Evolutionary conservation across 176 grass and related monocot genomes (phyloP).

Genomic region (Oryza glumipatula): DNA sequence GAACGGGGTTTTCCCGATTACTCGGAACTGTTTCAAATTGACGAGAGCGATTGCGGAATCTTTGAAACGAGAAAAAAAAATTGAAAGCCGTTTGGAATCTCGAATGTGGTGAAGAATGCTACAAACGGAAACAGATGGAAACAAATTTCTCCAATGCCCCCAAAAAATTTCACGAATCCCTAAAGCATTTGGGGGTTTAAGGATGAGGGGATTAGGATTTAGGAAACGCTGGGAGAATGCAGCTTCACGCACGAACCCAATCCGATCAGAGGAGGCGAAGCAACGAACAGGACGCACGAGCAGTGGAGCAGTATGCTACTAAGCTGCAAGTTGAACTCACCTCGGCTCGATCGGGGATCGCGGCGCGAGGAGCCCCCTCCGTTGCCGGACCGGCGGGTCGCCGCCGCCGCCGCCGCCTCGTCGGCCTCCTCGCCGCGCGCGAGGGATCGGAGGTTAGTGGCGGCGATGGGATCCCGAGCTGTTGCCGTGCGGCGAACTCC

Average conservation of each 20-base stretch:
- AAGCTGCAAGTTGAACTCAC: background rate
- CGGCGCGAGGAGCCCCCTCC: background rate
- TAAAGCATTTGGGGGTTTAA: background rate
- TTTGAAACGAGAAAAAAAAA: background rate
- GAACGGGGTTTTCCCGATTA: background rate
- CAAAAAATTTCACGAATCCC: background rate
- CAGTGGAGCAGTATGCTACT: background rate
- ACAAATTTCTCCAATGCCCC: background rate
- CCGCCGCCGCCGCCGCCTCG: background rate
- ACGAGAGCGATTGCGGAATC: background rate
- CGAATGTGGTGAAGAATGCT: background rate
- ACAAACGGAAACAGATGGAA: background rate
- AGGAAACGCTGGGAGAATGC: background rate
- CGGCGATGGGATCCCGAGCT: background rate
- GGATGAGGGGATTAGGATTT: background rate
- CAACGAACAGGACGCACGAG: background rate
- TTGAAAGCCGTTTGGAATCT: background rate
- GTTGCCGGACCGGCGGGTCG: background rate
- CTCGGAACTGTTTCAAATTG: background rate
- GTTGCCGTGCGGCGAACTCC: conserved; percentile 22
- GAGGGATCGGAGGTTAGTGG: background rate
- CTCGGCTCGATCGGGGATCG: background rate
- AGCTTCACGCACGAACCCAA: background rate
- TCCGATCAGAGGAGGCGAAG: background rate
- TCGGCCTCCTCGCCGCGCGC: background rate